phyloP scores from a whole-genome alignment of 2,329 filamentous ascomycete genomes.

The Botryotinia narcissicola region DNA sequence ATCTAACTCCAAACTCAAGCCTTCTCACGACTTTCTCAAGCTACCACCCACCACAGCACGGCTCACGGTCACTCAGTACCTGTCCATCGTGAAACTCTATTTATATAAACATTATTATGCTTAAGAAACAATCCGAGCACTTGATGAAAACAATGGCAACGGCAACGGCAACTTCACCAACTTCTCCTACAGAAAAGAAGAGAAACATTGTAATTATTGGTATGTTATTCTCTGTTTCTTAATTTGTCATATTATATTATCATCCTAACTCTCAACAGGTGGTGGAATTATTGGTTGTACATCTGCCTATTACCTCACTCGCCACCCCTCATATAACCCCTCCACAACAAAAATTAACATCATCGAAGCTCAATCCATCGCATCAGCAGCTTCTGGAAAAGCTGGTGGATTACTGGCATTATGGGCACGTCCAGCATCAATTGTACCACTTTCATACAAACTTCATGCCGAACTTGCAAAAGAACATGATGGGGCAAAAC shows the following conservation, averaged over 20 bases:
- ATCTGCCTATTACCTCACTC: constrained; percentile 86
- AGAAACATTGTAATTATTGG: constrained; percentile 39
- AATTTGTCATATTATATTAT: no score
- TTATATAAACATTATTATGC: background rate
- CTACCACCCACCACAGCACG: background rate
- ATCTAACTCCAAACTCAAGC: background rate
- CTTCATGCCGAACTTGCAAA: constrained; percentile 82
- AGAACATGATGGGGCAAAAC: constrained; percentile 72
- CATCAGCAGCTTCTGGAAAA: constrained; percentile 91
- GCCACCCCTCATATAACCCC: constrained; percentile 77
- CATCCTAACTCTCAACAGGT: constrained; percentile 40
- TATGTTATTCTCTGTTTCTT: constrained; percentile 36
- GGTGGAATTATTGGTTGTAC: constrained; percentile 92
- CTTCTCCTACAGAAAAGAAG: constrained; percentile 3
- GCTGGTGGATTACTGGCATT: constrained; percentile 85
- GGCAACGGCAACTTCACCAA: background rate
- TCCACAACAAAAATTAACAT: constrained; percentile 75
- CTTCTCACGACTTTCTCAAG: background rate
- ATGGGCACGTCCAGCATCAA: constrained; percentile 84
- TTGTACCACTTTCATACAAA: constrained; percentile 82
- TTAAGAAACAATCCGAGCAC: background rate
- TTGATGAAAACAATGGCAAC: constrained; percentile 9
- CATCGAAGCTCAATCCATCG: constrained; percentile 80
- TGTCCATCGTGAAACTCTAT: background rate
- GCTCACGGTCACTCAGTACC: background rate